Evolutionary conservation across 768 basidiomycete species (phyloP).

Genomic region (Pulveroboletus sp.): DNA sequence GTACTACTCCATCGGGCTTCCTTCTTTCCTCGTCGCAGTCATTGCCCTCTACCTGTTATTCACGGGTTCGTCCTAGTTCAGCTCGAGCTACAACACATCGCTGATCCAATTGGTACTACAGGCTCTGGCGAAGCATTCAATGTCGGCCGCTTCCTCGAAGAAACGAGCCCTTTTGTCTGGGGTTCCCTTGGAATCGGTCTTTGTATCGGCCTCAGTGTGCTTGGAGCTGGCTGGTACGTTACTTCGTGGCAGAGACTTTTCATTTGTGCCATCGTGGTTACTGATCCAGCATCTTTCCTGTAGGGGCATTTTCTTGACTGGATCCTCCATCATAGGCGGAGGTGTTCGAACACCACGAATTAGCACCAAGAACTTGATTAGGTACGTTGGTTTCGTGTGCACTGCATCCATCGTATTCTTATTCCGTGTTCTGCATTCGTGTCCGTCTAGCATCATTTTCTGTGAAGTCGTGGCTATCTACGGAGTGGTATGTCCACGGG

Average conservation of each 20-base stretch:
- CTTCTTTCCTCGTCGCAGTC: constrained; percentile 55
- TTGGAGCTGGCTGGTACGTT: constrained; percentile 92
- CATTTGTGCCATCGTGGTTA: not conserved
- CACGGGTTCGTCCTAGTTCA: constrained; percentile 54
- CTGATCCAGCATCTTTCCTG: not conserved
- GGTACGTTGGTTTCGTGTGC: constrained; percentile 41
- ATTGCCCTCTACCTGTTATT: constrained; percentile 86
- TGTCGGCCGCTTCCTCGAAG: constrained; percentile 88
- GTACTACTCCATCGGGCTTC: constrained; percentile 68
- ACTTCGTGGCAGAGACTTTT: not conserved
- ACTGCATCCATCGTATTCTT: not conserved
- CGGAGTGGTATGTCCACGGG: constrained; percentile 64
- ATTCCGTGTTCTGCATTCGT: not conserved
- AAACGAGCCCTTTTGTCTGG: constrained; percentile 92
- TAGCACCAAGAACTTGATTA: constrained; percentile 95
- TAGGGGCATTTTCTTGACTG: constrained; percentile 98
- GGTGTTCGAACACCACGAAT: constrained; percentile 93
- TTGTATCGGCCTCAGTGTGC: constrained; percentile 88
- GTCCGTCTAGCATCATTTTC: constrained; percentile 79
- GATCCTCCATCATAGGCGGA: constrained; percentile 93
- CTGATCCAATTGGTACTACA: constrained; percentile 25
- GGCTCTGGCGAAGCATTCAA: constrained; percentile 92
- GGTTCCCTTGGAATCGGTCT: constrained; percentile 86
- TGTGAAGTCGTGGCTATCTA: constrained; percentile 99
- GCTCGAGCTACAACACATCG: not conserved